These are phyloP conservation scores for Lepidopterella palustris DNA, from an alignment of 495 filamentous ascomycete genomes.

Conservation along the genomic window DNA sequence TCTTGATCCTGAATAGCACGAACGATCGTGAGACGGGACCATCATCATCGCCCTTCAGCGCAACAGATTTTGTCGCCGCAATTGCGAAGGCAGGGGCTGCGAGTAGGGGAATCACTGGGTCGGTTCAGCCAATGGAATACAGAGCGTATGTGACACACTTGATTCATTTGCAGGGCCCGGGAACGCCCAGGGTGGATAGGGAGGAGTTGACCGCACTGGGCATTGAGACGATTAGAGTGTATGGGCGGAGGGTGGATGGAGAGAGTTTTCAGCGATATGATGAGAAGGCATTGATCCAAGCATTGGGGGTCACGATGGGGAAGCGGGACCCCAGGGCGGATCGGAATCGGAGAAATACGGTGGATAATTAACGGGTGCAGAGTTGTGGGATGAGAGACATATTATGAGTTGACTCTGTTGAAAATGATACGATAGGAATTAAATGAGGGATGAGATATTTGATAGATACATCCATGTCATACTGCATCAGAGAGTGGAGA, in stretches of 20 bases:
- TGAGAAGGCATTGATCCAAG: conserved; percentile 63
- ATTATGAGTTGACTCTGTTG: too few species aligned
- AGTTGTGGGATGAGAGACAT: too few species aligned
- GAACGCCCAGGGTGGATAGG: conserved; percentile 63
- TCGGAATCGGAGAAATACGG: conserved; percentile 62
- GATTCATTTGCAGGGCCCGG: conserved; percentile 68
- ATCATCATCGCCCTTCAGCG: conserved; percentile 51
- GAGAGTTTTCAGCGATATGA: conserved; percentile 66
- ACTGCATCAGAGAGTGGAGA: too few species aligned
- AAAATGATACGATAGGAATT: too few species aligned
- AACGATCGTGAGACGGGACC: conserved; percentile 83
- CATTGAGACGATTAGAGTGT: conserved; percentile 68
- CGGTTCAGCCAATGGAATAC: conserved; percentile 29
- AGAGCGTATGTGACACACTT: conserved; percentile 73
- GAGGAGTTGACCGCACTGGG: conserved; percentile 58
- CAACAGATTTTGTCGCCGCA: conserved; percentile 70
- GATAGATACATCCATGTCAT: too few species aligned
- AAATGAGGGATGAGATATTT: too few species aligned
- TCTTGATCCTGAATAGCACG: conserved; percentile 77
- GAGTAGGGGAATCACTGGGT: conserved; percentile 36
- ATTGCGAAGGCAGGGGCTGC: conserved; percentile 60
- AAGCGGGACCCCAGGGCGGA: conserved; percentile 53
- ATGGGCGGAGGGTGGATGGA: conserved; percentile 57
- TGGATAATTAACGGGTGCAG: conserved; percentile 43
- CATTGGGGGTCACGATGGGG: conserved; percentile 71